Evolutionary conservation across 192 early-diverging fungal genomes (phyloP).

Genomic region (Jimgerdemannia flammicorona): DNA sequence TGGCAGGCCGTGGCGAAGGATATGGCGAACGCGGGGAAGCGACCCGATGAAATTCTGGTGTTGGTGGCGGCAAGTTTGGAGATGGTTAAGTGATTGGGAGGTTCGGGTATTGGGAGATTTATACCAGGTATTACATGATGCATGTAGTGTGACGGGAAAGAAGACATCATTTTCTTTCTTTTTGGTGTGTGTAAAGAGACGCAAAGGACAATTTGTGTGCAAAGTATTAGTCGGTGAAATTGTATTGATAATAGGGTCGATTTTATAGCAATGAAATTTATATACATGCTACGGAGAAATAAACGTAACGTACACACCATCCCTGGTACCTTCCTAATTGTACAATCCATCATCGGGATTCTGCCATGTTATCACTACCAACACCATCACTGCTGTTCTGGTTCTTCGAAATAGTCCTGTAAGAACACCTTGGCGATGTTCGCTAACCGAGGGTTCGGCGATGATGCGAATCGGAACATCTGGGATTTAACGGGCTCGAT

Average conservation of each 20-base stretch:
- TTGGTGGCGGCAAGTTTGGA: slow-evolving; percentile 33
- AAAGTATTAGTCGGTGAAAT: too few relatives aligned
- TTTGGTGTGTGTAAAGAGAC: too few relatives aligned
- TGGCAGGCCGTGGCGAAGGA: slow-evolving; percentile 86
- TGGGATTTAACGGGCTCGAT: background rate
- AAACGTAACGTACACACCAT: too few relatives aligned
- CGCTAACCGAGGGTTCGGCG: background rate
- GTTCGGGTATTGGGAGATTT: background rate
- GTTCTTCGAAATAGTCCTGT: background rate
- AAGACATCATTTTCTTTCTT: too few relatives aligned
- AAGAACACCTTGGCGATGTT: background rate
- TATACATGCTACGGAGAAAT: too few relatives aligned
- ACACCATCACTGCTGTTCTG: background rate
- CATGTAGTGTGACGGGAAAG: too few relatives aligned
- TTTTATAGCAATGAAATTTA: too few relatives aligned
- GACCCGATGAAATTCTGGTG: slow-evolving; percentile 55
- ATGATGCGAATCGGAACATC: background rate
- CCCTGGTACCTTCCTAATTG: too few relatives aligned
- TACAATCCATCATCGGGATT: too few relatives aligned
- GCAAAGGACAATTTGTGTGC: too few relatives aligned
- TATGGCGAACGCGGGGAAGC: slow-evolving; percentile 63
- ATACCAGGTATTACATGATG: too few relatives aligned
- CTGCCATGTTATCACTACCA: background rate
- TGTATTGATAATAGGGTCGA: too few relatives aligned
- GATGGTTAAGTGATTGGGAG: slow-evolving; percentile 9